Conservation (phyloP, 1,284 basidiomycete genomes). For the Heimioporus retisporus region DNA sequence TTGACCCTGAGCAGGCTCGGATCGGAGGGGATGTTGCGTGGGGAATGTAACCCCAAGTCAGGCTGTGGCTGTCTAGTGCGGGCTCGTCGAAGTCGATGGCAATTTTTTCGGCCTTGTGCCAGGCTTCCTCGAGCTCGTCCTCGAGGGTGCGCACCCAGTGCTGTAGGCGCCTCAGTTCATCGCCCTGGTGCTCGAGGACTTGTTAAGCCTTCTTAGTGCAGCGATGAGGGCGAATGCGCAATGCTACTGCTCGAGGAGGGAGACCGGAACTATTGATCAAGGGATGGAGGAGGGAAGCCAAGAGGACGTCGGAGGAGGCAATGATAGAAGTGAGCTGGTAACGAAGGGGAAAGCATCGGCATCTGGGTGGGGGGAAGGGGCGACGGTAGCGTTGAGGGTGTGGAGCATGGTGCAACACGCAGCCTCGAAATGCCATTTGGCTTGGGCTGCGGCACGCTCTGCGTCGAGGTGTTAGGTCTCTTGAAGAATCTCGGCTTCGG, state of each 20-base stretch:
- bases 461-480: too few relatives aligned
- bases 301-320: slow-evolving; percentile 66
- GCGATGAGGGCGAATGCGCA: slow-evolving; percentile 80
- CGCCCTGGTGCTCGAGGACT: slow-evolving; percentile 71
- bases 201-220: slow-evolving; percentile 81
- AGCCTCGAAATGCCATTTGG: slow-evolving; percentile 74
- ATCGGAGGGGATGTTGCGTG: too few relatives aligned
- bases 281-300: slow-evolving; percentile 65
- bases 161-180: slow-evolving; percentile 61
- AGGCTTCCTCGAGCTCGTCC: slow-evolving; percentile 83
- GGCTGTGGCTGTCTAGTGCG: slow-evolving; percentile 47
- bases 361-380: slow-evolving; percentile 27
- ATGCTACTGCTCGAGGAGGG: slow-evolving; percentile 64
- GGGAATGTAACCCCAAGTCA: too few relatives aligned
- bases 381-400: slow-evolving; percentile 59
- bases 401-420: slow-evolving; percentile 77
- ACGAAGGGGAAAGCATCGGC: slow-evolving; percentile 52
- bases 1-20: too few relatives aligned
- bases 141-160: slow-evolving; percentile 63
- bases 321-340: slow-evolving; percentile 69
- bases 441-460: too few relatives aligned
- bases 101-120: slow-evolving; percentile 78
- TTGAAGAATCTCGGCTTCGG: slow-evolving; percentile 66
- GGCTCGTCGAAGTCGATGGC: slow-evolving; percentile 74
- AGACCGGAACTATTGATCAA: slow-evolving; percentile 72